Evolutionary conservation across 2,329 filamentous ascomycete genomes (phyloP), one percentile per base, ranked within the genome.

Genomic region (Balansia obtecta): DNA sequence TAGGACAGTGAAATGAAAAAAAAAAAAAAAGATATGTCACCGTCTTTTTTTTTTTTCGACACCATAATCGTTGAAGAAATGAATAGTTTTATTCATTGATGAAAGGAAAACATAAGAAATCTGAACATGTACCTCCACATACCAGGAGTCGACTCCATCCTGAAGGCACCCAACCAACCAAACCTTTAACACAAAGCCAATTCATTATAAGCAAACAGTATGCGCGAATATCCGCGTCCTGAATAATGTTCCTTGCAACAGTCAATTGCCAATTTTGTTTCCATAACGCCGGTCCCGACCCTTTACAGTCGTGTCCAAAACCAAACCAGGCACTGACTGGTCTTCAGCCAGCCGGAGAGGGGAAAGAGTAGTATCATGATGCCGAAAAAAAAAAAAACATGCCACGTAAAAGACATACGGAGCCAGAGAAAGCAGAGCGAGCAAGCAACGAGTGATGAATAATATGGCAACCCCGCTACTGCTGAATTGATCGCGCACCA

Each of bases 401-500:
- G 27, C 27, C 27, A 27, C 27, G 27, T 27, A 27, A 8, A n/a
- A n/a, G n/a, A n/a, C n/a, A 27, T 6, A 27, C 22, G 22, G 22
- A 27, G 22, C 22, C 22, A 27, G 22, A n/a, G n/a, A n/a, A n/a
- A 22, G 20, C 20, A 22, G 20, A 4, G 20, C 20, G 20, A 3
- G 20, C 20, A 22, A 27, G 27, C 27, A 27, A 27, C 16, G 15
- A 45, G 32, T 27, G 30, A 38, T 44, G 30, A 38, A 33, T 34
- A 54, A 33, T 2, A 2, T 7, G 7, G 37, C 43, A 20, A 30
- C 42, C 32, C 9, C 3, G 22, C 41, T 56, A 61, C 16, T 61
- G 60, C 58, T 64, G 65, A 41, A 65, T 67, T 38, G 64, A 60
- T 50, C 60, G 63, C 50, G 66, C 64, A 45, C 66, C 65, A 37